Conservation (phyloP, 2,329 filamentous ascomycete genomes). For the Cladosporium sp. region DNA sequence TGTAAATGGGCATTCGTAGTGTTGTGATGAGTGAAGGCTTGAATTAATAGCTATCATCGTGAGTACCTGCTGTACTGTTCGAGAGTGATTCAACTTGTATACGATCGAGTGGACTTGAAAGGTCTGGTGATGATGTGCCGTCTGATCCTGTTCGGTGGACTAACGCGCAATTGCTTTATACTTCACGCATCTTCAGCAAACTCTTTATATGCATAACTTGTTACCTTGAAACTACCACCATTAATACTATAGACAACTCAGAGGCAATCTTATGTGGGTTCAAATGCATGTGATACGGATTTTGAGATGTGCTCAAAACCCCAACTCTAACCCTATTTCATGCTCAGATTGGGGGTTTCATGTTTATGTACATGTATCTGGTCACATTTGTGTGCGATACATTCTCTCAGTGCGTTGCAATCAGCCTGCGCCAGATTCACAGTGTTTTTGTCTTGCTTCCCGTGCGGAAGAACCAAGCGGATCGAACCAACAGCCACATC, state of each 20-base stretch:
- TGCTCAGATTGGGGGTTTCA: not conserved
- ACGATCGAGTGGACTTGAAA: too few species aligned
- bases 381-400: too few species aligned
- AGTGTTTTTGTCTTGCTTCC: not conserved
- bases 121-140: too few species aligned
- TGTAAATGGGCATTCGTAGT: not conserved
- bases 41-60: not conserved
- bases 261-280: not conserved
- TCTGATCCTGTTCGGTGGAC: too few species aligned
- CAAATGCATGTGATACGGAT: not conserved
- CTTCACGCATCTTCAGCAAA: too few species aligned
- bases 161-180: too few species aligned
- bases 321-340: not conserved
- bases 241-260: too few species aligned
- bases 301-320: not conserved
- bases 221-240: not conserved
- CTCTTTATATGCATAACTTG: not conserved
- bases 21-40: rapidly evolving
- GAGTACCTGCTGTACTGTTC: too few species aligned
- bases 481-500: not conserved
- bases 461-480: not conserved
- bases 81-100: too few species aligned
- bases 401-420: too few species aligned
- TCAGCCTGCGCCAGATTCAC: not conserved
- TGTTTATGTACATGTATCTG: not conserved